These are phyloP conservation scores for Theobroma grandiflorum DNA, from an alignment of 441 rosid species.

Conservation along the genomic window DNA sequence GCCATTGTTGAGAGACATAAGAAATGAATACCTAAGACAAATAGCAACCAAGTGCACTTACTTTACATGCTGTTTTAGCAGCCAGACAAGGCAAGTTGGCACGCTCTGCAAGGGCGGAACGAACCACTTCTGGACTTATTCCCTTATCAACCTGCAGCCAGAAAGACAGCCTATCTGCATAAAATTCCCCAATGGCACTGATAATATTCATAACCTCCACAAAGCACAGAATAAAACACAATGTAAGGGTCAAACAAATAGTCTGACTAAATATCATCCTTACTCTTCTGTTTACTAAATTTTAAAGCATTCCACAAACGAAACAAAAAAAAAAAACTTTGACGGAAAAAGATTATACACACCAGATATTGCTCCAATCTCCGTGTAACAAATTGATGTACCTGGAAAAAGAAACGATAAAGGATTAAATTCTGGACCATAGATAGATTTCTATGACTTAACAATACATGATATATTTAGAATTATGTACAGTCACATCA, in stretches of 20 bases:
- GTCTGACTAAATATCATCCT: not conserved
- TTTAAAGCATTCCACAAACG: not conserved
- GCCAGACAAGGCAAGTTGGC: conserved; percentile 87
- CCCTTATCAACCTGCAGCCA: conserved; percentile 82
- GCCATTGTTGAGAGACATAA: not conserved
- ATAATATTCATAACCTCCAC: conserved; percentile 19
- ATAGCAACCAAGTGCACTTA: conserved; percentile 41
- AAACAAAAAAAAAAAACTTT: not conserved
- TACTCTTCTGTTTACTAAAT: not conserved
- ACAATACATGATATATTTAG: not conserved
- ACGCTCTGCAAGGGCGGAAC: conserved; percentile 88
- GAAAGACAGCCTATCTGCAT: conserved; percentile 13
- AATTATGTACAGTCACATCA: not conserved
- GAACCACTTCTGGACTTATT: conserved; percentile 85
- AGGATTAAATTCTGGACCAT: conserved; percentile 3
- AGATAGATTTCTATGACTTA: conserved; percentile 17
- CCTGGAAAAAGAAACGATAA: conserved; percentile 51
- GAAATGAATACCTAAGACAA: not conserved
- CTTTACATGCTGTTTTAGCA: conserved; percentile 78
- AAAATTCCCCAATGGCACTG: not conserved
- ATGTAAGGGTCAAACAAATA: not conserved
- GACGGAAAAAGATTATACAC: conserved; percentile 35
- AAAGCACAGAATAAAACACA: not conserved
- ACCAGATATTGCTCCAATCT: conserved; percentile 97
- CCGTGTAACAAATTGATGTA: conserved; percentile 80